phyloP scores from a whole-genome alignment of 371 early-diverging fungal species.

The Mortierella polycephala region DNA sequence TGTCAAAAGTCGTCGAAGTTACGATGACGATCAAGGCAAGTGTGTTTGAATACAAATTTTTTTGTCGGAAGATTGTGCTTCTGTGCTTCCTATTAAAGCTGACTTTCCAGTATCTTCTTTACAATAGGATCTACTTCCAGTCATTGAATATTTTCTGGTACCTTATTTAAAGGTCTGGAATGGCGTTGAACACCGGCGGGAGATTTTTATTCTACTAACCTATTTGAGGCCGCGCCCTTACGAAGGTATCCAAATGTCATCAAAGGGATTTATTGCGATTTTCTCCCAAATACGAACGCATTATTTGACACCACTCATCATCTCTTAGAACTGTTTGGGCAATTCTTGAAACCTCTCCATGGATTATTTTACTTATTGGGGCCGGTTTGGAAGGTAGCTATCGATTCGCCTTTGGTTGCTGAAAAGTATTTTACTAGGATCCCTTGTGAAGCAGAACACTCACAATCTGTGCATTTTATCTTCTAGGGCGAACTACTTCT shows the following conservation, averaged over 20 bases:
- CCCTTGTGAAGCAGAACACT: too few relatives aligned
- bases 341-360: conserved; percentile 59
- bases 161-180: conserved; percentile 62
- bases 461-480: neutral
- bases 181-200: conserved; percentile 59
- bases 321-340: conserved; percentile 43
- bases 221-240: conserved; percentile 59
- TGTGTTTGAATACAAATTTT: too few relatives aligned
- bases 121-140: conserved; percentile 60
- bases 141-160: conserved; percentile 59
- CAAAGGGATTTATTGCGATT: too few relatives aligned
- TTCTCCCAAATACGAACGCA: too few relatives aligned
- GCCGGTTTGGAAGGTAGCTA: conserved; percentile 65
- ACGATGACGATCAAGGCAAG: conserved; percentile 61
- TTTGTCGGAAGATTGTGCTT: too few relatives aligned
- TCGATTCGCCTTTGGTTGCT: too few relatives aligned
- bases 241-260: conserved; percentile 53
- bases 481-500: conserved; percentile 57
- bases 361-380: conserved; percentile 57
- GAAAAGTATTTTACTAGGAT: too few relatives aligned
- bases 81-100: too few relatives aligned
- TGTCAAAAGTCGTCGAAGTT: conserved; percentile 54
- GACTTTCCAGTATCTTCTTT: too few relatives aligned
- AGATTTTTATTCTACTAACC: conserved; percentile 61
- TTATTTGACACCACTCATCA: neutral